These are phyloP conservation scores for Trametes polyzona DNA, from an alignment of 1,284 basidiomycete genomes.

Conservation along the genomic window DNA sequence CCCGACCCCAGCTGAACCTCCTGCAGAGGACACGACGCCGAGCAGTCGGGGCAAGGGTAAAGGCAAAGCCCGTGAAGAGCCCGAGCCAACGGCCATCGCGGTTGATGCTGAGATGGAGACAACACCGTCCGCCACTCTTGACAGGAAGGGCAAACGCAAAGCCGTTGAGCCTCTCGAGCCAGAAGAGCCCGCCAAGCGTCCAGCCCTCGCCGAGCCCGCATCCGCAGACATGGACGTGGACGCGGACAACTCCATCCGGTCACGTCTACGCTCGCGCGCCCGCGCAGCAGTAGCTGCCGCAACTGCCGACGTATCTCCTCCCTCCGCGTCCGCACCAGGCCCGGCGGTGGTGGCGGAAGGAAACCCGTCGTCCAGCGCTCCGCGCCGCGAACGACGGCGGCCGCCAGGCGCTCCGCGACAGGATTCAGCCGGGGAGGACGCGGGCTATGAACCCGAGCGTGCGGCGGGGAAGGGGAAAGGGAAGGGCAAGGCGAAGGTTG, in stretches of 20 bases:
- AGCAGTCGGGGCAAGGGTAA: conserved; percentile 23
- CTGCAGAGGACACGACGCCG: not conserved
- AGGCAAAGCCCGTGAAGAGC: conserved; percentile 23
- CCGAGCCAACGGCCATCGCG: not conserved
- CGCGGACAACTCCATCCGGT: conserved; percentile 20
- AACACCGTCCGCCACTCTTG: not conserved
- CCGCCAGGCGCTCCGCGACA: not conserved
- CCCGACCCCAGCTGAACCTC: not conserved
- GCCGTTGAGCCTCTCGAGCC: conserved; percentile 22
- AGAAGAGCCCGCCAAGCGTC: conserved; percentile 16
- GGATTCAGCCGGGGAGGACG: not conserved
- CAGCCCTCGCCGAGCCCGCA: not conserved
- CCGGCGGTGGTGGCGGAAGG: not conserved
- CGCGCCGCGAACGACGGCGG: not conserved
- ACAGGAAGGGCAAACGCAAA: conserved; percentile 27
- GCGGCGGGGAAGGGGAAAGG: conserved; percentile 39
- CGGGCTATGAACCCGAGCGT: not conserved
- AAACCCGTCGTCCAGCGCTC: not conserved
- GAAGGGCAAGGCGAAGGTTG: conserved; percentile 39
- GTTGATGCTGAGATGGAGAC: not conserved
- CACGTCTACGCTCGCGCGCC: conserved; percentile 23
- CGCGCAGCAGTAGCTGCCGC: conserved; percentile 7
- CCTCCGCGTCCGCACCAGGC: not conserved
- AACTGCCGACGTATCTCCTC: conserved; percentile 10
- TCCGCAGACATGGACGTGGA: not conserved